Evolutionary conservation across 2,329 filamentous ascomycete species (phyloP), one percentile per base, ranked within the genome.

Genomic region (Microthyrium microscopicum): DNA sequence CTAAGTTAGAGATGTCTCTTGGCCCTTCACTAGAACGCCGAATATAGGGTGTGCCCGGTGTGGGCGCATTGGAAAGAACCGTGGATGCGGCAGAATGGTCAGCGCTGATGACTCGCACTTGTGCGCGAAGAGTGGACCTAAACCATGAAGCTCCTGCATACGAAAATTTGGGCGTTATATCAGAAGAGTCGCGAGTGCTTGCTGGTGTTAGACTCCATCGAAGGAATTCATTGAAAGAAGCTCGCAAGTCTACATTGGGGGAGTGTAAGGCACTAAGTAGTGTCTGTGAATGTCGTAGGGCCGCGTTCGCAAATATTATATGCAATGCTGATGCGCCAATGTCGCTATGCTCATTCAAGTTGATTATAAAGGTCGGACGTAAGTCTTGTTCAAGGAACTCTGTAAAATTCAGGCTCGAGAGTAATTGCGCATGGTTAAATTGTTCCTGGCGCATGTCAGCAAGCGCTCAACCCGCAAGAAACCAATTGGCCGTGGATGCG

Each of bases 301-400:
- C 67, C 7, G 65, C 60, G 48, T 87, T 89, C 20, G 68, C 66
- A 48, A 78, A 85, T 0, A 81, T 43, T 5, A 81, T 62, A 20
- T 68, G 62, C 24, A 85, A 52, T 2, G 61, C 60, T 0, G 64
- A 63, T 1, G 64, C 57, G 16, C 55, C 57, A 29, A 60, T 62
- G 42, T 73, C 75, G n/a, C 56, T 51, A 2, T 61, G 51, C 44
- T 76, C 70, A 5, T 61, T 59, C 32, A 80, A 54, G 45, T 87
- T 79, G 21, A 87, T 61, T 26, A 87, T 66, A 44, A 87, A 82
- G 0, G 77, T 80, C 3, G 79, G 81, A 29, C 81, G 62, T 31
- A 77, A 70, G 48, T 89, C 81, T 42, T 78, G 69, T 46, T 87
- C 79, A 26, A 89, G 53, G 25, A 87, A 57, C 50, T 87, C 81